Percentiles rank a stretch among this genome's conserved stretches.
Evolutionary conservation across 2,329 filamentous ascomycete species (phyloP).

Genomic region (Emergomyces orientalis): DNA sequence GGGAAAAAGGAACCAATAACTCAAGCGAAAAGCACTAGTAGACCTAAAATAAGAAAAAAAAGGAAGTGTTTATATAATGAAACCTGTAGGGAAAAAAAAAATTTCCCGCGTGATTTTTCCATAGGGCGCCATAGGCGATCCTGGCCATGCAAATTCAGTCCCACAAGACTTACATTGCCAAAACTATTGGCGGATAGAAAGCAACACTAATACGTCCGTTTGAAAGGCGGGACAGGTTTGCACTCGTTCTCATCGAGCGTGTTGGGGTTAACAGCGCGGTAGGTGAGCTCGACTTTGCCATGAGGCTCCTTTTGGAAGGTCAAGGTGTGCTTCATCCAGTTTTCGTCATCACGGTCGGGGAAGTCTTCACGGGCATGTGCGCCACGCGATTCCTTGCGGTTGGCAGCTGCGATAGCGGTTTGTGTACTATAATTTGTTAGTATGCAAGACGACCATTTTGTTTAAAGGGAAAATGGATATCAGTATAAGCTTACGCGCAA

Average conservation of each 20-base stretch:
- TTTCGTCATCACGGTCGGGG: conserved; percentile 86
- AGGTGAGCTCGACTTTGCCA: conserved; percentile 73
- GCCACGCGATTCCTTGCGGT: conserved; percentile 93
- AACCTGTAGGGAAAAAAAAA: conserved; percentile 1
- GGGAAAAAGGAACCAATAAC: not conserved
- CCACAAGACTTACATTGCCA: not conserved
- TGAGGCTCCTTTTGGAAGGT: conserved; percentile 92
- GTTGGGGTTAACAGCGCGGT: conserved; percentile 70
- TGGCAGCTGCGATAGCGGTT: conserved; percentile 82
- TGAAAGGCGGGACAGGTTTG: conserved; percentile 92
- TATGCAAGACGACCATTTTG: conserved; percentile 4
- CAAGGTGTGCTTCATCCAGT: conserved; percentile 99
- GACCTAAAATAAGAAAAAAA: conserved; percentile 1
- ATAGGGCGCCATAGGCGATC: not conserved
- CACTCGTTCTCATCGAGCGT: conserved; percentile 95
- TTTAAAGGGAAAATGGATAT: not conserved
- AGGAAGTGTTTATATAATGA: not conserved
- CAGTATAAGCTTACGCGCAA: conserved; percentile 65
- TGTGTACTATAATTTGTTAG: conserved; percentile 52
- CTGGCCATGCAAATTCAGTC: not conserved
- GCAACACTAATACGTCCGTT: conserved; percentile 47
- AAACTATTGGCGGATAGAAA: not conserved
- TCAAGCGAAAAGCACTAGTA: not conserved
- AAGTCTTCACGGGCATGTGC: conserved; percentile 95
- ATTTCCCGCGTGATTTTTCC: not conserved